Base-by-base conservation (phyloP, 2,329 filamentous ascomycete genomes). In the Fusarium sulawesiense region DNA sequence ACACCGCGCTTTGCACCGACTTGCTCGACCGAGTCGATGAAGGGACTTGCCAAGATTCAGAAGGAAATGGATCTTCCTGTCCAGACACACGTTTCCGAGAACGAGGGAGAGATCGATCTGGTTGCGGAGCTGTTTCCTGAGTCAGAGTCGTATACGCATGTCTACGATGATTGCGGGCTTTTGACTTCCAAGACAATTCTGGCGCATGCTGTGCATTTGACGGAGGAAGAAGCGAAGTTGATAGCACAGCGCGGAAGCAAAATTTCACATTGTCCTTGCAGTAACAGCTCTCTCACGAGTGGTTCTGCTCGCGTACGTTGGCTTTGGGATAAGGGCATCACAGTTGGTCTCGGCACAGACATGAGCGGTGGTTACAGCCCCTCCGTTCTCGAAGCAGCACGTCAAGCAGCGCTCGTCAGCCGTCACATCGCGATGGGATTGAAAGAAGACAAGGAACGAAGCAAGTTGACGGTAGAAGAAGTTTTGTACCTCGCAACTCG, bases 21-120 rank as follows among this genome's bases (percentile, higher is more conserved):
- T 71, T 94, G 86, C 80, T 89, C 85, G 6, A 68, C 71, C 40
- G 86, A 85, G 66, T 83, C 88, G n/a, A 86, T 98, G 77, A 73
- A 77, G 1, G 83, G 80, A 0, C 86, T 98, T 7, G 92, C 91
- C 0, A 76, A 81, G 2, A 80, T 98, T 7, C 91, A 91, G 8
- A 79, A 80, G 9, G 84, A 90, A 55, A 89, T 86, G 5, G 80
- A 84, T 27, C 82, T 95, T 5, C 91, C 91, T 1, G 85, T 94
- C 40, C 95, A 98, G 82, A 98, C 95, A 9, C 95, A 98, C 80
- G 89, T 98, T 57, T 92, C 91, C 0, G 95, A 98, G 78, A 98
- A 97, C 79, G 82, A 80, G 14, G 82, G 83, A 71, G 95, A 98
- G 81, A 83, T 95, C 40, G 83, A 82, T 5, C 86, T 97, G 1